Percentiles rank a stretch among this genome's conserved stretches.
Conservation (phyloP, 2,329 filamentous ascomycete species). For the Fusarium fujikuroi region DNA sequence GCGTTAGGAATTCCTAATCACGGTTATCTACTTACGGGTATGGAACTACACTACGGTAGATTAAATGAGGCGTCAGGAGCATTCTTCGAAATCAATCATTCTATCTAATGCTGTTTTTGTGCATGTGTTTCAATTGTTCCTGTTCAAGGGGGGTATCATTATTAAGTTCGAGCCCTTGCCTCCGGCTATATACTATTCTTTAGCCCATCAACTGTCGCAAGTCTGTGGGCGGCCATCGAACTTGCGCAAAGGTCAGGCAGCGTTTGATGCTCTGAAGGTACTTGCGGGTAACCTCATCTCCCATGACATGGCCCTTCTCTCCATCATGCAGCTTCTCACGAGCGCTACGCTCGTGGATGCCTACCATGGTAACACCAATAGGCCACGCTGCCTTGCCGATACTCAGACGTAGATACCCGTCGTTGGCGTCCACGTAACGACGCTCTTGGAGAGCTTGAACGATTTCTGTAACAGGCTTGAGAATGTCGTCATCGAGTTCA, state of each 20-base stretch:
- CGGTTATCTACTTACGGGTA: slow-evolving; percentile 31
- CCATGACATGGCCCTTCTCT: slow-evolving; percentile 93
- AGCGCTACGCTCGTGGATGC: slow-evolving; percentile 96
- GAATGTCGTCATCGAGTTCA: slow-evolving; percentile 80
- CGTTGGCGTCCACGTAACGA: slow-evolving; percentile 95
- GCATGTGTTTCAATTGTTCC: not conserved
- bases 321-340: slow-evolving; percentile 94
- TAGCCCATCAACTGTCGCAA: slow-evolving; percentile 91
- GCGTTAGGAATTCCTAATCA: slow-evolving; percentile 43
- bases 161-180: slow-evolving; percentile 4
- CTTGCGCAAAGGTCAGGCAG: slow-evolving; percentile 95
- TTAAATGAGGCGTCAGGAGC: slow-evolving; percentile 34
- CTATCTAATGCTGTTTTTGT: not conserved
- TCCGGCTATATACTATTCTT: slow-evolving; percentile 1
- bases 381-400: slow-evolving; percentile 99
- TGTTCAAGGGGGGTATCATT: slow-evolving; percentile 40
- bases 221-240: slow-evolving; percentile 94
- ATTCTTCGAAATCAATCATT: slow-evolving; percentile 18
- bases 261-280: slow-evolving; percentile 98
- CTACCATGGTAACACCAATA: slow-evolving; percentile 99
- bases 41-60: slow-evolving; percentile 23
- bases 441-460: slow-evolving; percentile 89
- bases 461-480: slow-evolving; percentile 89
- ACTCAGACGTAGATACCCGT: slow-evolving; percentile 90
- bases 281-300: slow-evolving; percentile 94